Conservation (phyloP, 208 protist species). For the Crithidia acanthocephali region DNA sequence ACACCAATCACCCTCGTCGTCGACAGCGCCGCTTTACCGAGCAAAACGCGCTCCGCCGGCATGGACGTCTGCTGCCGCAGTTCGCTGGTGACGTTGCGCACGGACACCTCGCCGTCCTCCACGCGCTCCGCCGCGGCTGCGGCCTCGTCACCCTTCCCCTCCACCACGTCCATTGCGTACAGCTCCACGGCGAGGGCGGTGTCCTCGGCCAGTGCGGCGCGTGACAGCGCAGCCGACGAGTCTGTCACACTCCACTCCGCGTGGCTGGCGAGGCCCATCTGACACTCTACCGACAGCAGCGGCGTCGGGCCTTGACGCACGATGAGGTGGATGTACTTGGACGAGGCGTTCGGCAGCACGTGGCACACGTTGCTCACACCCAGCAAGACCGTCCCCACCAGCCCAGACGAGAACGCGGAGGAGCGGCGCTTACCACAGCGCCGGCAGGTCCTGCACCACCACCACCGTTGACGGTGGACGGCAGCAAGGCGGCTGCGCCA, state of each 20-base stretch:
- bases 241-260: slow-evolving; percentile 59
- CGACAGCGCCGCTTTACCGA: slow-evolving; percentile 24
- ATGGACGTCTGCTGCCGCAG: slow-evolving; percentile 11
- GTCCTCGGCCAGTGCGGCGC: neutral
- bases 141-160: slow-evolving; percentile 5
- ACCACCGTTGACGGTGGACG: neutral
- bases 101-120: neutral
- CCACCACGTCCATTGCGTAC: slow-evolving; percentile 30
- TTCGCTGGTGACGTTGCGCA: neutral
- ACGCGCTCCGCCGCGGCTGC: neutral
- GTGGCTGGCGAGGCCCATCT: slow-evolving; percentile 32
- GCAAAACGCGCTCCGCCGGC: slow-evolving; percentile 9
- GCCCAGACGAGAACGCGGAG: neutral
- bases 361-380: slow-evolving; percentile 63
- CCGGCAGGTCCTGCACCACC: neutral
- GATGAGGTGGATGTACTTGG: slow-evolving; percentile 52
- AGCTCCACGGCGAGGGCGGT: slow-evolving; percentile 28
- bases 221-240: slow-evolving; percentile 41
- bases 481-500: neutral
- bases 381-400: slow-evolving; percentile 39
- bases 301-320: slow-evolving; percentile 40
- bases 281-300: slow-evolving; percentile 50
- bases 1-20: slow-evolving; percentile 9
- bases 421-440: neutral
- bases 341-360: slow-evolving; percentile 38